Conservation (phyloP, 768 basidiomycete genomes). For the Suillus subalutaceus region DNA sequence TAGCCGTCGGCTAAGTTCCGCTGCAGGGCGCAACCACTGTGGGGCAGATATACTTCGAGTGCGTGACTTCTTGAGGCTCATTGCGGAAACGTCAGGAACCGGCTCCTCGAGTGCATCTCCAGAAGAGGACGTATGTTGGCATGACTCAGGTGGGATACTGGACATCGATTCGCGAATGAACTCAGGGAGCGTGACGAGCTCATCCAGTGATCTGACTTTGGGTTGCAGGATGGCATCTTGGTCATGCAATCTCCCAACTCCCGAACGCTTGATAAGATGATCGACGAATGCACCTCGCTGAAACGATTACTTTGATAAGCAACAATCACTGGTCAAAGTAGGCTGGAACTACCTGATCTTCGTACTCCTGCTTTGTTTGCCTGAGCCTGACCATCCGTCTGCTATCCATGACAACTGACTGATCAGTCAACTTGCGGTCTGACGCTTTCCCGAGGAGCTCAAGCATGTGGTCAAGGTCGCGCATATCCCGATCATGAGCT, state of each 20-base stretch:
- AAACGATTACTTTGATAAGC: conserved; percentile 14
- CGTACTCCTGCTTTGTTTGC: conserved; percentile 58
- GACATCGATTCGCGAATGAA: conserved; percentile 62
- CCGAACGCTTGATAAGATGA: conserved; percentile 69
- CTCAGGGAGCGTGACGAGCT: conserved; percentile 54
- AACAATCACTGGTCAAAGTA: not conserved
- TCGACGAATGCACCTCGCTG: conserved; percentile 80
- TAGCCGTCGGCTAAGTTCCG: conserved; percentile 9
- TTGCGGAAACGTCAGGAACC: conserved; percentile 16
- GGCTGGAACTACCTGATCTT: conserved; percentile 55
- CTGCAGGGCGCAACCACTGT: conserved; percentile 52
- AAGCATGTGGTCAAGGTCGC: conserved; percentile 72
- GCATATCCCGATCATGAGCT: conserved; percentile 42
- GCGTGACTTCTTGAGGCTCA: conserved; percentile 36
- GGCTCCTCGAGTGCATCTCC: conserved; percentile 18
- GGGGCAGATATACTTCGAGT: conserved; percentile 62
- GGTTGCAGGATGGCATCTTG: conserved; percentile 67
- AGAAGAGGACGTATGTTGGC: not conserved
- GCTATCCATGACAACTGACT: conserved; percentile 68
- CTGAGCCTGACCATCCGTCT: conserved; percentile 59
- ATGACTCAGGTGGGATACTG: conserved; percentile 26
- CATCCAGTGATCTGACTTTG: conserved; percentile 9
- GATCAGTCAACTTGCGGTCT: conserved; percentile 65
- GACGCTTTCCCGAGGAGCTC: conserved; percentile 74
- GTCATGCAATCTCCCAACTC: conserved; percentile 70